Base-by-base conservation (phyloP, 1,139 yeast species). In the Magnusiomyces fungicola region DNA sequence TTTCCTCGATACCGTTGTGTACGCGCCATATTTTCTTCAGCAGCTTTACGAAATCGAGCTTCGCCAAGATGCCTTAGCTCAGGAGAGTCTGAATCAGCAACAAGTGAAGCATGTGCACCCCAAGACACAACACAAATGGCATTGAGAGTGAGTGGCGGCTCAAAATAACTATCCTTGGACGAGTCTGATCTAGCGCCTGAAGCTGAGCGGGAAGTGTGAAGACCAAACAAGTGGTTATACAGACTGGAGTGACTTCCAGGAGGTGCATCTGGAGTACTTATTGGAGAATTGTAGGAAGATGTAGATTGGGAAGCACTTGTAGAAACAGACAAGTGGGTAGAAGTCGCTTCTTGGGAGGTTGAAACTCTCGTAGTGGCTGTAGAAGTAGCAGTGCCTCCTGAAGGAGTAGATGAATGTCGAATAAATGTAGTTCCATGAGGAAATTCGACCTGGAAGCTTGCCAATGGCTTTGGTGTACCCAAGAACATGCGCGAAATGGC, bases 21-120 rank as follows among this genome's bases (percentile, higher is more conserved):
- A 14, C 67, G 59, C 4, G 69, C 62, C 34, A 85, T 65, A 37
- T 85, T 77, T 16, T 71, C 65, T 36, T 62, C 61, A 0, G 92
- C 95, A 0, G 96, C 96, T 48, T 78, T 67, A 53, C 74, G 71
- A 64, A 89, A 89, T 51, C 96, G 69, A 40, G 78, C 79, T 5
- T 73, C 59, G 0, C 96, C 96, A 54, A 74, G 71, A 48, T 73
- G 71, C 37, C 89, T 70, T 61, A 83, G 67, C 58, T 82, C 84
- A 0, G 83, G 80, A 1, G 81, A 73, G 57, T 87, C 94, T 50
- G 85, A 80, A 61, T 78, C 87, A 23, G 92, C 92, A 1, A 89
- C 92, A 49, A 89, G 66, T 2, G 90, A 76, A 1, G 96, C 90
- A 65, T 89, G 97, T 56, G 87, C 78, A 0, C 82, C 95, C 88